Evolutionary conservation across 768 basidiomycete genomes (phyloP).

Genomic region (Exsudoporus frostii): DNA sequence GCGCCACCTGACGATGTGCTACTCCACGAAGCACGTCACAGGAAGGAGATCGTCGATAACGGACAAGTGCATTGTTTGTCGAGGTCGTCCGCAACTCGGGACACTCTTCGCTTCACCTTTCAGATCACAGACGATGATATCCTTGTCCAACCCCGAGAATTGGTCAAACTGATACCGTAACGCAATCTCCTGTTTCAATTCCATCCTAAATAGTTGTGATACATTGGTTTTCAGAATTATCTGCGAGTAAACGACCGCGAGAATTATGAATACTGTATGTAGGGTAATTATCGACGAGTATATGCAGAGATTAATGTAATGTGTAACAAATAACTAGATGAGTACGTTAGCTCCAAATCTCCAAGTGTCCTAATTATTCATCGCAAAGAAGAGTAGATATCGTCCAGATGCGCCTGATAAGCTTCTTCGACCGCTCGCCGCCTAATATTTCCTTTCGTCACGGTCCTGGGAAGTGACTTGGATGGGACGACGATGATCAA

Average conservation of each 20-base stretch:
- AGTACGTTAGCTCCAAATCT: slow-evolving; percentile 18
- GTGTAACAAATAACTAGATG: slow-evolving; percentile 5
- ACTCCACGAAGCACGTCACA: slow-evolving; percentile 16
- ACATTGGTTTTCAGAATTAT: slow-evolving; percentile 2
- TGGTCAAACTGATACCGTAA: not conserved
- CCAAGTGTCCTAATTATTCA: slow-evolving; percentile 5
- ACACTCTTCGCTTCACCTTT: slow-evolving; percentile 20
- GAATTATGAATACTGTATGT: slow-evolving; percentile 12
- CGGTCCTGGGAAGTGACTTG: slow-evolving; percentile 70
- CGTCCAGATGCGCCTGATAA: slow-evolving; percentile 56
- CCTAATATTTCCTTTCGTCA: slow-evolving; percentile 80
- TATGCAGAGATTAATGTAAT: slow-evolving; percentile 7
- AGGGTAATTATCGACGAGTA: slow-evolving; percentile 15
- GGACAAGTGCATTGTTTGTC: slow-evolving; percentile 27
- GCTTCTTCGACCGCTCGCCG: slow-evolving; percentile 71
- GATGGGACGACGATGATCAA: slow-evolving; percentile 66
- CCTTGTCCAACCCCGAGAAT: slow-evolving; percentile 1
- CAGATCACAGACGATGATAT: slow-evolving; percentile 22
- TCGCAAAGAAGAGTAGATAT: slow-evolving; percentile 42
- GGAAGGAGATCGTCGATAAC: slow-evolving; percentile 17
- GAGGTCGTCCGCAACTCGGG: slow-evolving; percentile 25
- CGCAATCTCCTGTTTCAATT: not conserved
- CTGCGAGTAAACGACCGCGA: not conserved
- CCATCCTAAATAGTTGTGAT: not conserved
- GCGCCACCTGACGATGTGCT: slow-evolving; percentile 16